Conservation (phyloP, 192 early-diverging fungal species). For the Ambispora gerdemannii region DNA sequence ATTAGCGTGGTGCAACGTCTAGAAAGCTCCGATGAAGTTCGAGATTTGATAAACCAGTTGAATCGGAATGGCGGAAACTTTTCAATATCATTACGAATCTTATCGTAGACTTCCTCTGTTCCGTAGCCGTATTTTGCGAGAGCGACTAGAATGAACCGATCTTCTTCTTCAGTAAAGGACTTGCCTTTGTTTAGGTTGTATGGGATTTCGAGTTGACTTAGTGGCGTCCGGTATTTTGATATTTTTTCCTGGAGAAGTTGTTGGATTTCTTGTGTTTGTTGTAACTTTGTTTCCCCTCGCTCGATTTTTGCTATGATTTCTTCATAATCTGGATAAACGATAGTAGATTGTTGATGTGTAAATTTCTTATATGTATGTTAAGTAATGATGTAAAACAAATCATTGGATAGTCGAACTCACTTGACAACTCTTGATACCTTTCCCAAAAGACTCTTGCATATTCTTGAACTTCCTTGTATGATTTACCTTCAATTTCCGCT, state of each 20-base stretch:
- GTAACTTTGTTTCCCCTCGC: constrained; percentile 80
- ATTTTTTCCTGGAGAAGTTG: constrained; percentile 74
- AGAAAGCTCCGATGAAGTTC: constrained; percentile 80
- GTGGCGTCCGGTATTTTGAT: constrained; percentile 59
- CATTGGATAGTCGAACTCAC: constrained; percentile 32
- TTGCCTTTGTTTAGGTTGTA: constrained; percentile 89
- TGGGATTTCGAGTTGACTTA: constrained; percentile 85
- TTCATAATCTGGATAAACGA: constrained; percentile 64
- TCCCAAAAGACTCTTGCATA: constrained; percentile 90
- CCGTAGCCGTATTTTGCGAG: constrained; percentile 87
- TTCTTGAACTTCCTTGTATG: constrained; percentile 73
- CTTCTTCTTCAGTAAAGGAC: constrained; percentile 94
- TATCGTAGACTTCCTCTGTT: constrained; percentile 90
- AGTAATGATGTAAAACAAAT: not conserved
- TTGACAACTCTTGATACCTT: constrained; percentile 80
- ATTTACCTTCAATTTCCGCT: constrained; percentile 90
- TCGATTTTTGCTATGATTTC: constrained; percentile 82
- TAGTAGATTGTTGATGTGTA: not conserved
- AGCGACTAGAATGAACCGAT: constrained; percentile 90
- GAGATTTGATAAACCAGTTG: constrained; percentile 97
- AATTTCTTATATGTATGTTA: not conserved
- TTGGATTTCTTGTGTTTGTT: constrained; percentile 78
- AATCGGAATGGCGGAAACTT: constrained; percentile 86
- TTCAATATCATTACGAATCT: constrained; percentile 78
- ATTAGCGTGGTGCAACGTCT: constrained; percentile 84